Conservation (phyloP, 1,284 basidiomycete genomes). For the Amylostereum areolatum region DNA sequence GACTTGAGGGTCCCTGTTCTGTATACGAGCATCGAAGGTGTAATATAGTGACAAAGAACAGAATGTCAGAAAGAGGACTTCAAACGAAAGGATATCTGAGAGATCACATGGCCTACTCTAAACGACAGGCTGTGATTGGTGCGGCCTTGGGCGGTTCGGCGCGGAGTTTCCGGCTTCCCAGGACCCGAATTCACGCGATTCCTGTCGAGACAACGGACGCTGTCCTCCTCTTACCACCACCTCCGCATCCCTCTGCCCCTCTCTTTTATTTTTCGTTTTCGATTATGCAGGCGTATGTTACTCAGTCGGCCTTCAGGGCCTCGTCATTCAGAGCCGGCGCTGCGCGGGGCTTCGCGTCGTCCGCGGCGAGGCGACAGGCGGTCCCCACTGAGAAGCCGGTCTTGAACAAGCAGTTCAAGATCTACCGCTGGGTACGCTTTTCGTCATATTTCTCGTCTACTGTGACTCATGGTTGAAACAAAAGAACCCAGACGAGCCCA, state of each 20-base stretch:
- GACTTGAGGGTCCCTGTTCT: too few relatives aligned
- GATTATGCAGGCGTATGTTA: constrained; percentile 21
- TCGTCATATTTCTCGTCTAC: not conserved
- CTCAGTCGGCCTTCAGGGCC: constrained; percentile 11
- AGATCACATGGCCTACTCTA: too few relatives aligned
- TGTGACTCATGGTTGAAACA: not conserved
- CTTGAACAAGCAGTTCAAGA: constrained; percentile 84
- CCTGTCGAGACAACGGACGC: not conserved
- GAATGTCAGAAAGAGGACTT: too few relatives aligned
- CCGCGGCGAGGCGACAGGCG: constrained; percentile 29
- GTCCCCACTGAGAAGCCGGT: constrained; percentile 34
- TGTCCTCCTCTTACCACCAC: constrained; percentile 6
- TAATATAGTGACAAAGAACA: too few relatives aligned
- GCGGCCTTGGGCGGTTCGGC: too few relatives aligned
- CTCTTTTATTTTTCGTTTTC: constrained; percentile 9
- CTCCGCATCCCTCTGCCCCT: constrained; percentile 8
- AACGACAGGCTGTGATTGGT: too few relatives aligned
- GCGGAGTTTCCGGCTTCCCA: too few relatives aligned
- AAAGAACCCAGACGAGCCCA: constrained; percentile 93
- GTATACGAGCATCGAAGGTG: too few relatives aligned
- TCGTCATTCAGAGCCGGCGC: constrained; percentile 19
- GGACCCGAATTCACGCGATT: constrained; percentile 8
- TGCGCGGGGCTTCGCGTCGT: constrained; percentile 30
- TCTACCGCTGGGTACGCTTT: constrained; percentile 83
- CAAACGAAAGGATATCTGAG: too few relatives aligned